Base-by-base conservation (phyloP, 2,329 filamentous ascomycete species). In the Venturia effusa region DNA sequence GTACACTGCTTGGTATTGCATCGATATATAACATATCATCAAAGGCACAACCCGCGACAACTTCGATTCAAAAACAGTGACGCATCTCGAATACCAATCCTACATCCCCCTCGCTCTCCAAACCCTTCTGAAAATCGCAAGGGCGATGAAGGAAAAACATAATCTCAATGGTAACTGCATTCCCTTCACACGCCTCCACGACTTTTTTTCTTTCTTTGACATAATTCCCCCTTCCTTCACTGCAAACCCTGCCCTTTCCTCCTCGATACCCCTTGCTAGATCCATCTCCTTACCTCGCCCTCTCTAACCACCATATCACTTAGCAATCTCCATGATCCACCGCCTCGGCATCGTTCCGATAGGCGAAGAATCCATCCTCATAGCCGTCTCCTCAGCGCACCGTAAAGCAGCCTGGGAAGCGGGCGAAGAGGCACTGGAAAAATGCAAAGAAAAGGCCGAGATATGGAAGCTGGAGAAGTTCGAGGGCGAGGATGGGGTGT, bases 391-490 rank as follows among this genome's bases (percentile, higher is more conserved):
- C 54, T 83, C 90, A 34, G 85, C 89, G 41, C 94, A 97, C 77
- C 81, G 94, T 8, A 84, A 88, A 69, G 89, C 88, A 17, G 92
- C 90, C 5, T 99, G 93, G 93, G 78, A 79, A 69, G 93, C 89
- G 0, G 93, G 90, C 0, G 93, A 97, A 78, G 90, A 95, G 76
- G 89, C 92, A 40, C 77, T 97, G 65, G 93, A 97, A 78, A 79
- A 84, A 73, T 91, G 90, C 71, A 99, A 97, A 78, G 84, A 83
- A 64, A 85, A 82, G 68, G 90, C 90, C n/a, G 94, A 99, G 79
- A 87, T 99, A 51, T 97, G 93, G 93, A 97, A 97, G 78, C 80
- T 86, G 68, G 93, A 97, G 78, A 88, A 91, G 73, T 97, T 97
- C 79, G 85, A 83, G 57, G 88, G 83, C 1, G 88, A 86, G 27